Base-by-base conservation (phyloP, 1,139 yeast species). In the Petasospora rhodanensis region DNA sequence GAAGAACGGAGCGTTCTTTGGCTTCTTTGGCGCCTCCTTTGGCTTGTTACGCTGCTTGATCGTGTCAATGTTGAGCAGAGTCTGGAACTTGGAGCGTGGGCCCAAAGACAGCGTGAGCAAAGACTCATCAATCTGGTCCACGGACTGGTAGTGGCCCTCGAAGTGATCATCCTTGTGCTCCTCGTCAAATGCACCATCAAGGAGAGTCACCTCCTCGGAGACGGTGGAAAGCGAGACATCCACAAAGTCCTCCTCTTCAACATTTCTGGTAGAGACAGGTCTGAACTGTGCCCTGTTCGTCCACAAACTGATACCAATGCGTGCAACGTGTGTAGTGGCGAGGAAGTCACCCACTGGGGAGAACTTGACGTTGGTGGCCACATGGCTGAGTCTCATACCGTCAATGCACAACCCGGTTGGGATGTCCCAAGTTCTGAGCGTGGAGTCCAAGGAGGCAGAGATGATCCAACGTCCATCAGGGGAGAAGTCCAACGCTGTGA, bases 331-430 rank as follows among this genome's bases (percentile, higher is more conserved):
- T 0, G 95, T 71, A 1, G 98, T 89, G 3, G 97, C 98, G 40
- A 93, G 69, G 58, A 82, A 75, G 48, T 93, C 97, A 28, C 96
- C 96, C 34, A 79, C 69, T 4, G 95, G 95, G 13, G 96, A 83
- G 47, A 91, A 76, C 51, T 80, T 77, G 25, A 93, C 69, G 31
- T 74, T 66, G 0, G 97, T 87, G 2, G 84, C 95, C 14, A 89
- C 89, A 45, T 71, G 75, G 2, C 84, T 80, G 24, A 91, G 70
- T 34, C 68, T 65, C 12, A 91, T 79, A 43, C 96, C 97, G 61
- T 93, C 98, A 40, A 93, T 87, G 59, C 97, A 89, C 1, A 91
- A 87, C 32, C 98, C 98, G 4, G 96, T 83, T 21, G 98, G 97
- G 41, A 93, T 70, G 57, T 93, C 98, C 98, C 98, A 93, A 0